A percentile compares a stretch with the other conserved stretches of the same genome.
phyloP scores from a whole-genome alignment of 371 early-diverging fungal species.

The Circinella umbellata region DNA sequence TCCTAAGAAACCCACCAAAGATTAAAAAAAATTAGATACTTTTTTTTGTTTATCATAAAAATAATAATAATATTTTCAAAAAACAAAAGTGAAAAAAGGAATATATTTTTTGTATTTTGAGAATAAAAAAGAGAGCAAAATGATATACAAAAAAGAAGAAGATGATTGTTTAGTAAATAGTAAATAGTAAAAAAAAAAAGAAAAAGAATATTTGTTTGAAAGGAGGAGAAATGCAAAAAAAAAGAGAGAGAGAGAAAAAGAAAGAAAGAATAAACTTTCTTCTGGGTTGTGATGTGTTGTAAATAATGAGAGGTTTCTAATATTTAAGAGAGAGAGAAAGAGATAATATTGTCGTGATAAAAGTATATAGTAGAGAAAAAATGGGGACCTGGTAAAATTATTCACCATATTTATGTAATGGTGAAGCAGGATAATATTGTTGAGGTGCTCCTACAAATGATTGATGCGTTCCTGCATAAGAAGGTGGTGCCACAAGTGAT shows the following conservation, averaged over 20 bases:
- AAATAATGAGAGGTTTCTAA: too few relatives aligned
- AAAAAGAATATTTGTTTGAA: too few relatives aligned
- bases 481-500: background rate
- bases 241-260: background rate
- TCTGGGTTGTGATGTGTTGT: too few relatives aligned
- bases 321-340: too few relatives aligned
- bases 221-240: background rate
- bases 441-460: conserved; percentile 11
- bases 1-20: conserved; percentile 12
- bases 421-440: conserved; percentile 21
- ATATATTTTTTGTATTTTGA: background rate
- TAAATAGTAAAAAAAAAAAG: background rate
- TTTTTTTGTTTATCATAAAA: background rate
- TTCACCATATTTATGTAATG: conserved; percentile 17
- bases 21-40: conserved; percentile 1
- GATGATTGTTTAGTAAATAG: background rate
- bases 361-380: background rate
- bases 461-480: background rate
- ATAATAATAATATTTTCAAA: too few relatives aligned
- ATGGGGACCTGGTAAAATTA: background rate
- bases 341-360: too few relatives aligned
- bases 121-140: conserved; percentile 8
- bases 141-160: background rate
- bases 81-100: too few relatives aligned
- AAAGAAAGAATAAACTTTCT: background rate